These are phyloP conservation scores for Aristolochia californica DNA, from an alignment of 164 flowering plant species.

Conservation along the genomic window DNA sequence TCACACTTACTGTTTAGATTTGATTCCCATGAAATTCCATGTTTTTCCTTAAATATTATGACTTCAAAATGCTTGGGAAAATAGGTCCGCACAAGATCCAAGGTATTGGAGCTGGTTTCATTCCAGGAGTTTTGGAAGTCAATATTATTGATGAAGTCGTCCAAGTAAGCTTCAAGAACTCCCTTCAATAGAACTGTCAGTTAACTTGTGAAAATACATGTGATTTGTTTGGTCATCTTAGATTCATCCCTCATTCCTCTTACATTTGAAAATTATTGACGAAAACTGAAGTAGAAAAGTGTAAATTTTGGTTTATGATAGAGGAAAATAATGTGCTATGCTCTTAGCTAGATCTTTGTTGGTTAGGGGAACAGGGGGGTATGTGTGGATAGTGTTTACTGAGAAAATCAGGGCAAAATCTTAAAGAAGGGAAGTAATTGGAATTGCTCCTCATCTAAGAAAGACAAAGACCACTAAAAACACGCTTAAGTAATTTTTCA, in stretches of 20 bases:
- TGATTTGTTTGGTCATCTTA: background rate
- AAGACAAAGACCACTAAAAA: too few species aligned
- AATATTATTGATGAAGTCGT: constrained; percentile 28
- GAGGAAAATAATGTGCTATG: background rate
- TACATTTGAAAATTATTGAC: background rate
- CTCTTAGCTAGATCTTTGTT: background rate
- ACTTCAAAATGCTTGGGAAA: background rate
- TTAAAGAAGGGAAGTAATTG: too few species aligned
- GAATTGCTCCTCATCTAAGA: too few species aligned
- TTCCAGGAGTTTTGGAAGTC: constrained; percentile 47
- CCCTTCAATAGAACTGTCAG: background rate
- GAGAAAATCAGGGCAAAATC: too few species aligned
- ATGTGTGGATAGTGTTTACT: too few species aligned
- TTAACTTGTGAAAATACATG: background rate
- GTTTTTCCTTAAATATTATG: background rate
- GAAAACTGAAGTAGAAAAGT: background rate
- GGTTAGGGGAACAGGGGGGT: background rate
- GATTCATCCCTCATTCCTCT: background rate
- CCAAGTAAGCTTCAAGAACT: constrained; percentile 16
- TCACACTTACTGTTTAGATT: background rate
- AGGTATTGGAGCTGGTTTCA: constrained; percentile 73
- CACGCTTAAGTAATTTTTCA: too few species aligned
- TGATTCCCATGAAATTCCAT: background rate
- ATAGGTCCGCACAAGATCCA: constrained; percentile 66
- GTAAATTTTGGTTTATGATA: background rate